Conservation (phyloP, 495 filamentous ascomycete species). For the Aspergillus sclerotiicarbonarius region DNA sequence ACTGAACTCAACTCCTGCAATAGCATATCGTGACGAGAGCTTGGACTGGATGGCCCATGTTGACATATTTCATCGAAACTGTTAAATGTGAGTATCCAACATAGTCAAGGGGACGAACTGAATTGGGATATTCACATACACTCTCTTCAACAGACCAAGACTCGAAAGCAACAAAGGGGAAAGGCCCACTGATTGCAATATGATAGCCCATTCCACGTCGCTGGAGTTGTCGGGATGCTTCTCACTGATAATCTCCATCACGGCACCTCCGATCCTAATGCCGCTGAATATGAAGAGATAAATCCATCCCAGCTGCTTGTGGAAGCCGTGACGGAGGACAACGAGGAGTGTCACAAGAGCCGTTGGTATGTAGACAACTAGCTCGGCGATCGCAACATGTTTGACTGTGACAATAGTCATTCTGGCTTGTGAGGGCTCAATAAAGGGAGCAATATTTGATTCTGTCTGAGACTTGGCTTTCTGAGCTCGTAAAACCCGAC, state of each 20-base stretch:
- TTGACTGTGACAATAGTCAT: slow-evolving; percentile 15
- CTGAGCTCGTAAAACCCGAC: too few species aligned
- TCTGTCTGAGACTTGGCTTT: too few species aligned
- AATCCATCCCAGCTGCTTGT: slow-evolving; percentile 21
- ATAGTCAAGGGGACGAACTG: background rate
- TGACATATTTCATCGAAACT: slow-evolving; percentile 11
- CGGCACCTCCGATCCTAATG: slow-evolving; percentile 16
- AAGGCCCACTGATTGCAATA: slow-evolving; percentile 18
- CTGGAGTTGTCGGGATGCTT: slow-evolving; percentile 15
- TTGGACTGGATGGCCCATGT: background rate
- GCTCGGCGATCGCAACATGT: slow-evolving; percentile 17
- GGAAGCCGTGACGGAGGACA: slow-evolving; percentile 15
- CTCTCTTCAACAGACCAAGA: slow-evolving; percentile 16
- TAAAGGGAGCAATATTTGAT: too few species aligned
- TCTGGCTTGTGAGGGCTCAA: too few species aligned
- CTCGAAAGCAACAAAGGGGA: slow-evolving; percentile 17
- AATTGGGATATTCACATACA: slow-evolving; percentile 12
- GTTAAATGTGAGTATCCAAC: too few species aligned
- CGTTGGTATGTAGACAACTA: slow-evolving; percentile 19
- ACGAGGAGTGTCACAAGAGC: slow-evolving; percentile 14
- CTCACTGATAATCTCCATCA: slow-evolving; percentile 16
- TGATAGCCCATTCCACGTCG: slow-evolving; percentile 16
- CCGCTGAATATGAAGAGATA: slow-evolving; percentile 18
- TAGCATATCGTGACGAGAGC: background rate
- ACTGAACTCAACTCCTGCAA: background rate